These are phyloP conservation scores for Ophiocytium majus DNA, from an alignment of 352 stramenopile genomes.

Conservation along the genomic window DNA sequence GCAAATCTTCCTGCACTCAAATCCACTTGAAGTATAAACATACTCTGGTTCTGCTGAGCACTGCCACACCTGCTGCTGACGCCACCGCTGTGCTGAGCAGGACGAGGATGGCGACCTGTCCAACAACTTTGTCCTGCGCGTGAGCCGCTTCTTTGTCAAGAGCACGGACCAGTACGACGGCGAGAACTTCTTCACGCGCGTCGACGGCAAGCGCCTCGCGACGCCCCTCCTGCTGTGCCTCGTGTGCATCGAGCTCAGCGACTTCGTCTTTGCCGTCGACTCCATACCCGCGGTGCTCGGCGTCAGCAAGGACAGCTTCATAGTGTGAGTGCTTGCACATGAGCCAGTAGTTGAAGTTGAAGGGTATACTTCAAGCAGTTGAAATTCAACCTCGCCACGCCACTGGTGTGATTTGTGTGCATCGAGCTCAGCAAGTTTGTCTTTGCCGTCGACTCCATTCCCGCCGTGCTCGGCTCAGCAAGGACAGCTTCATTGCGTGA, in stretches of 20 bases:
- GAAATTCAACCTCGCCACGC: conserved; percentile 68
- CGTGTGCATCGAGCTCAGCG: conserved; percentile 73
- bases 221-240: conserved; percentile 75
- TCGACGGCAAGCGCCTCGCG: conserved; percentile 62
- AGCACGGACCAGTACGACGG: conserved; percentile 69
- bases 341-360: background rate
- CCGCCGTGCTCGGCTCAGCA: conserved; percentile 70
- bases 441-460: conserved; percentile 70
- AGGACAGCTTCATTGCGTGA: conserved; percentile 76
- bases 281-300: conserved; percentile 66
- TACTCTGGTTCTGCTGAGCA: background rate
- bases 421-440: conserved; percentile 77
- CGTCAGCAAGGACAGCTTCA: conserved; percentile 74
- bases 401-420: conserved; percentile 71
- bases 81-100: too few species aligned
- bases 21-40: conserved; percentile 14
- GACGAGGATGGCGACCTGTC: conserved; percentile 32
- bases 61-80: too few species aligned
- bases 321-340: too few species aligned
- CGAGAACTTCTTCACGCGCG: conserved; percentile 69
- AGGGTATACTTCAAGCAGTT: too few species aligned
- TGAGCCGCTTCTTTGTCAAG: conserved; percentile 62
- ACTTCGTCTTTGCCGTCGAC: conserved; percentile 78
- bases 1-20: background rate
- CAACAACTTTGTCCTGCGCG: conserved; percentile 67